phyloP scores from a whole-genome alignment of 495 filamentous ascomycete species.

The Aspergillus olivimuriae region DNA sequence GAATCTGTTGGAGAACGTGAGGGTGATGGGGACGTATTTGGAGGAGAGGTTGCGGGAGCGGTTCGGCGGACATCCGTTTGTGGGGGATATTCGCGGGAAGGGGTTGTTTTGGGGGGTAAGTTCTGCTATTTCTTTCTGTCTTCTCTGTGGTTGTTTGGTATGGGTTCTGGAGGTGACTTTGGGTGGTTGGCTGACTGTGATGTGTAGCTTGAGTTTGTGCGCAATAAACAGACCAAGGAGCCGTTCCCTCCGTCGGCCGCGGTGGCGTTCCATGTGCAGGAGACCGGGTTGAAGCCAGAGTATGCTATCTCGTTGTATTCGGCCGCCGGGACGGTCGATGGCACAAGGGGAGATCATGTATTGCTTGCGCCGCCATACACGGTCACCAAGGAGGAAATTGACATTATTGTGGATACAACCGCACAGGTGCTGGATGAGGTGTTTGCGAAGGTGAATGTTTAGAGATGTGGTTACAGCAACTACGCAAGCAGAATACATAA shows the following conservation, averaged over 20 bases:
- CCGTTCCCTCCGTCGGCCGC: conserved; percentile 36
- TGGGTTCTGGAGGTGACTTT: not conserved
- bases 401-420: conserved; percentile 47
- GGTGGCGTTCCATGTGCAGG: conserved; percentile 44
- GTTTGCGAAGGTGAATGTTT: conserved; percentile 17
- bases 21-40: conserved; percentile 39
- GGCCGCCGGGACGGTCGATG: conserved; percentile 61
- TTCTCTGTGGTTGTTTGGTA: not conserved
- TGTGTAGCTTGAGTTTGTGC: conserved; percentile 51
- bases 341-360: conserved; percentile 65
- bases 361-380: conserved; percentile 72
- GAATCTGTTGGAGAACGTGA: conserved; percentile 42
- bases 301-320: conserved; percentile 66
- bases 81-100: conserved; percentile 52
- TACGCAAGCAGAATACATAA: no score
- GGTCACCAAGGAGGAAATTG: conserved; percentile 54
- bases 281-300: conserved; percentile 41
- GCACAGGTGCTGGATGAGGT: conserved; percentile 28
- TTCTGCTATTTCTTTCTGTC: conserved; percentile 4
- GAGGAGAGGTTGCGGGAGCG: conserved; percentile 26
- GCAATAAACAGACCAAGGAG: conserved; percentile 48
- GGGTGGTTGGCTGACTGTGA: not conserved
- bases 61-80: conserved; percentile 35
- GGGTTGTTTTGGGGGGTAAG: conserved; percentile 53
- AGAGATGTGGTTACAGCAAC: no score